Base-by-base conservation (phyloP, 2,329 filamentous ascomycete species). In the Chaetomiaceae sp. region DNA sequence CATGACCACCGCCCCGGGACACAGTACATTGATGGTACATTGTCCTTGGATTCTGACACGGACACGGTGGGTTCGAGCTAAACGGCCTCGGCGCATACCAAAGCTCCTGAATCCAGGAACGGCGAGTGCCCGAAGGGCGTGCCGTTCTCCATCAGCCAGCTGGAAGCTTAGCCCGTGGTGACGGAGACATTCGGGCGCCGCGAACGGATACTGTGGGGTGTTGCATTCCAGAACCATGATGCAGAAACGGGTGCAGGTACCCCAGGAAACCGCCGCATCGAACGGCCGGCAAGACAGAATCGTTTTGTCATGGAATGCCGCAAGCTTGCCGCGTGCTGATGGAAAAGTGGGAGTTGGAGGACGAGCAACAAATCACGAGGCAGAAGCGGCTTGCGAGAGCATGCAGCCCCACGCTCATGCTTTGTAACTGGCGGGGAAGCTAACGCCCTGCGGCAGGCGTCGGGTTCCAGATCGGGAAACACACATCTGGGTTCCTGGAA, bases 251-350 rank as follows among this genome's bases (percentile, higher is more conserved):
- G 19, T 45, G 40, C 34, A 47, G 36, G 45, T 36, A 17, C 49
- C 27, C 37, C 36, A 33, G 33, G 20, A 33, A 44, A 52, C 40
- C 37, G 29, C 45, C 48, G 36, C 44, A 36, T 38, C 31, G 49
- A 43, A 36, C 34, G 47, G 47, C 44, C 34, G 48, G 47, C 47
- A 49, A 36, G 38, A 54, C 47, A 47, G 54, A 64, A 64, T 58
- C 57, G 51, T 64, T 65, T 61, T 64, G 64, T 65, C 63, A 65
- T 65, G 58, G 55, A 59, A 63, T 64, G 61, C 56, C 36, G 56
- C 52, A 46, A 39, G 29, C 47, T 52, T 38, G 51, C 57, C 54
- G 54, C 61, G 55, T 60, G 53, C 57, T 59, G 58, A 19, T 27
- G 55, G 46, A 12, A 51, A 52, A 58, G 57, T 62, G 62, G 62